phyloP scores from a whole-genome alignment of 2,329 filamentous ascomycete species.

The Arachnomyces sp. region DNA sequence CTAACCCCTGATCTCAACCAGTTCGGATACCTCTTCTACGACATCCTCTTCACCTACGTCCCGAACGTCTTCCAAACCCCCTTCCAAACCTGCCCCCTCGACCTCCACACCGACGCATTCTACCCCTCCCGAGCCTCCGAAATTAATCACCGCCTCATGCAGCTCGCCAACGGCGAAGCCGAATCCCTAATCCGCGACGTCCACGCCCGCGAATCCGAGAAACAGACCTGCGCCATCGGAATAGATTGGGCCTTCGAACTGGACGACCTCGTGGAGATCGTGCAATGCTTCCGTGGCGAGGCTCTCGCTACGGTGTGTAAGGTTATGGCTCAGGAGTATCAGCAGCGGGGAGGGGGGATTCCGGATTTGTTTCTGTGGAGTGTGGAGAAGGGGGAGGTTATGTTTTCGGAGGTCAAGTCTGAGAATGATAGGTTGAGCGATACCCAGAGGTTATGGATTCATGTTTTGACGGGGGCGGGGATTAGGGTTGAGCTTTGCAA shows the following conservation, averaged over 20 bases:
- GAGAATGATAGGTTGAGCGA: constrained; percentile 91
- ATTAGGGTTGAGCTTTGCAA: constrained; percentile 74
- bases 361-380: constrained; percentile 91
- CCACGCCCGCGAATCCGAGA: constrained; percentile 59
- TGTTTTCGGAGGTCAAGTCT: constrained; percentile 74
- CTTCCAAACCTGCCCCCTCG: constrained; percentile 87
- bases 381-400: constrained; percentile 50
- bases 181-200: constrained; percentile 58
- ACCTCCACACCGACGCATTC: constrained; percentile 88
- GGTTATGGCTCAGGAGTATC: constrained; percentile 92
- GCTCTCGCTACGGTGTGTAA: constrained; percentile 80
- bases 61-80: constrained; percentile 96
- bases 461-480: constrained; percentile 78
- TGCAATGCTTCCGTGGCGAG: constrained; percentile 66
- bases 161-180: constrained; percentile 77
- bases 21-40: constrained; percentile 84
- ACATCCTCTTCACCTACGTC: constrained; percentile 84
- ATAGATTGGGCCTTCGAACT: constrained; percentile 83
- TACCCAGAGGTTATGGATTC: constrained; percentile 93
- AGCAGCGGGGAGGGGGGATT: constrained; percentile 73
- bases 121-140: constrained; percentile 77
- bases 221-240: constrained; percentile 77
- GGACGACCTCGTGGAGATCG: constrained; percentile 70
- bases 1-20: constrained; percentile 7
- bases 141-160: constrained; percentile 77